Percentiles rank a stretch among this genome's conserved stretches.
Conservation (phyloP, 2,329 filamentous ascomycete genomes). For the Pestalotiopsis sp. region DNA sequence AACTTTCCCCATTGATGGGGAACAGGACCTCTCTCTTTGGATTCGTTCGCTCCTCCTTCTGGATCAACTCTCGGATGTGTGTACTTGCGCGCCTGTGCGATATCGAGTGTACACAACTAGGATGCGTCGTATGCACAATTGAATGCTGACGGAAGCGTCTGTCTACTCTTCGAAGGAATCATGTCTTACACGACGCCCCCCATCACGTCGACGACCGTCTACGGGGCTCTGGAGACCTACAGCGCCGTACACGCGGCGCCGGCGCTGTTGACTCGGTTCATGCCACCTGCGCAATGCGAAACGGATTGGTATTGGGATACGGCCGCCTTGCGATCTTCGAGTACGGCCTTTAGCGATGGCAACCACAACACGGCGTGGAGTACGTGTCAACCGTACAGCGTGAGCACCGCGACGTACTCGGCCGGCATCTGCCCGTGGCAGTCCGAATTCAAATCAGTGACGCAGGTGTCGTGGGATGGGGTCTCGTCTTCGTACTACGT, state of each 20-base stretch:
- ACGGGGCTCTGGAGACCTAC: slow-evolving; percentile 5
- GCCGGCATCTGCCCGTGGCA: slow-evolving; percentile 12
- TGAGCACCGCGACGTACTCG: slow-evolving; percentile 10
- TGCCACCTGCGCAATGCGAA: slow-evolving; percentile 4
- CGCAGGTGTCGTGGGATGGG: slow-evolving; percentile 9
- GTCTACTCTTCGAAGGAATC: neutral
- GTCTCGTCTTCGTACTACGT: slow-evolving; percentile 2
- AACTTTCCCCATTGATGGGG: neutral
- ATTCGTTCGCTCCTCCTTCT: too few species aligned
- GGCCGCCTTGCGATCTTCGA: neutral
- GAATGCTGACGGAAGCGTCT: neutral
- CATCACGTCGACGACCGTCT: slow-evolving; percentile 9
- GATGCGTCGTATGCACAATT: neutral
- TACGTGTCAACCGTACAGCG: slow-evolving; percentile 15
- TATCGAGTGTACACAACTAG: neutral
- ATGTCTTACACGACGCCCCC: slow-evolving; percentile 12
- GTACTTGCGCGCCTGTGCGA: neutral
- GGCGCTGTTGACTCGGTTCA: slow-evolving; percentile 14
- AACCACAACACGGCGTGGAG: slow-evolving; percentile 12
- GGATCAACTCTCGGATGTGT: neutral
- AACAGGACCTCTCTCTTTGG: neutral
- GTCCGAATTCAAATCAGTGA: slow-evolving; percentile 14
- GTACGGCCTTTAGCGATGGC: slow-evolving; percentile 11
- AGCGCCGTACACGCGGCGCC: slow-evolving; percentile 8
- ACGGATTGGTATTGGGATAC: slow-evolving; percentile 16